A percentile compares a stretch with the other conserved stretches of the same genome.
phyloP scores from a whole-genome alignment of 805 yeast species.

The Grigorovia transvaalensis region DNA sequence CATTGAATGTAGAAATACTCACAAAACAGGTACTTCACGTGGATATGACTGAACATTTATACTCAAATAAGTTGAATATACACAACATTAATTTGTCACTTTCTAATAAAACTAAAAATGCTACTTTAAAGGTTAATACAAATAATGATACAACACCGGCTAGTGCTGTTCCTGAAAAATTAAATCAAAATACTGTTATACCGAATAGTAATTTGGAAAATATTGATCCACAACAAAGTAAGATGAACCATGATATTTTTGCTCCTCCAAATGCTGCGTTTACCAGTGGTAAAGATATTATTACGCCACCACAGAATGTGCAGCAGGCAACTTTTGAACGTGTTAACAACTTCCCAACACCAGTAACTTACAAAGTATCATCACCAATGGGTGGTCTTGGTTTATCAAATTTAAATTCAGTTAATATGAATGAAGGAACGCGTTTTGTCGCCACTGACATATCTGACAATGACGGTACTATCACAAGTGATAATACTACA shows the following conservation, averaged over 20 bases:
- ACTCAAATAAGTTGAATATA: background rate
- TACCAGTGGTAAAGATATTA: background rate
- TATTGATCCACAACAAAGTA: background rate
- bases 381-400: constrained; percentile 3
- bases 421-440: too few species aligned
- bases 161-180: background rate
- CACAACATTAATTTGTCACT: background rate
- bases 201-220: background rate
- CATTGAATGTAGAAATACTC: too few species aligned
- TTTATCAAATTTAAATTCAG: background rate
- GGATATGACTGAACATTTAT: background rate
- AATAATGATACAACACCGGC: background rate
- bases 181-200: background rate
- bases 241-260: background rate
- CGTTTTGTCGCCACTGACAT: too few species aligned
- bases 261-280: background rate
- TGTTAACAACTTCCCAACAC: constrained; percentile 24
- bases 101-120: background rate
- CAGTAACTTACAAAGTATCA: constrained; percentile 16
- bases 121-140: too few species aligned
- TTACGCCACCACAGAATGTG: background rate
- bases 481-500: background rate
- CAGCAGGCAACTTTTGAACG: constrained; percentile 9
- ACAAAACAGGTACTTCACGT: too few species aligned
- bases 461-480: background rate